Percentiles rank a stretch among this genome's conserved stretches.
Conservation (phyloP, 257 asterid genomes). For the Paraleonurus japonicus region DNA sequence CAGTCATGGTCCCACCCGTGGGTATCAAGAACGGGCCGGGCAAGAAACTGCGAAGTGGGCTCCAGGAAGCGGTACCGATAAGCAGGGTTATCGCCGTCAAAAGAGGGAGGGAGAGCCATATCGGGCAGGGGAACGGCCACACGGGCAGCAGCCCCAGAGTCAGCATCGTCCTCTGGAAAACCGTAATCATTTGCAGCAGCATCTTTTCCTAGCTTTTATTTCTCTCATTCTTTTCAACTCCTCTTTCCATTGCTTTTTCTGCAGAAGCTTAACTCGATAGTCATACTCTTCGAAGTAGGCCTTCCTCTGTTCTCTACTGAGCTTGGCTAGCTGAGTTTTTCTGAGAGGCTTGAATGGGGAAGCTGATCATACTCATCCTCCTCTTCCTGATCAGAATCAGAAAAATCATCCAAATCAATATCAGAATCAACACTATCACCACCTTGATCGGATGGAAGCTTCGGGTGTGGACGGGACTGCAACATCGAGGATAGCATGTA, state of each 20-base stretch:
- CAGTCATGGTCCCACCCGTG: constrained; percentile 99
- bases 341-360: constrained; percentile 91
- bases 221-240: constrained; percentile 78
- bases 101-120: constrained; percentile 89
- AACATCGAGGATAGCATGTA: constrained; percentile 90
- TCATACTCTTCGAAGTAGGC: constrained; percentile 94
- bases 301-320: constrained; percentile 71
- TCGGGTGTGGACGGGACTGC: constrained; percentile 90
- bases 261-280: constrained; percentile 91
- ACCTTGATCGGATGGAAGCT: constrained; percentile 78
- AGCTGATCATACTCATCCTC: constrained; percentile 97
- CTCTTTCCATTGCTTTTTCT: constrained; percentile 88
- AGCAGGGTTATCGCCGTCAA: constrained; percentile 79
- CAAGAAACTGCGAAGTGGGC: constrained; percentile 95
- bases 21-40: constrained; percentile 87
- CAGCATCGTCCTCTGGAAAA: constrained; percentile 65
- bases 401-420: constrained; percentile 79
- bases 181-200: constrained; percentile 38
- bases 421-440: constrained; percentile 81
- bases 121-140: constrained; percentile 96
- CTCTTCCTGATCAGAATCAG: constrained; percentile 74
- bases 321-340: constrained; percentile 68
- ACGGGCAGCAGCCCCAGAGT: constrained; percentile 81
- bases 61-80: constrained; percentile 85
- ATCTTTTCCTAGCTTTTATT: constrained; percentile 55